phyloP scores from a whole-genome alignment of 1,139 yeast species.

The Tardiomyces blankii region DNA sequence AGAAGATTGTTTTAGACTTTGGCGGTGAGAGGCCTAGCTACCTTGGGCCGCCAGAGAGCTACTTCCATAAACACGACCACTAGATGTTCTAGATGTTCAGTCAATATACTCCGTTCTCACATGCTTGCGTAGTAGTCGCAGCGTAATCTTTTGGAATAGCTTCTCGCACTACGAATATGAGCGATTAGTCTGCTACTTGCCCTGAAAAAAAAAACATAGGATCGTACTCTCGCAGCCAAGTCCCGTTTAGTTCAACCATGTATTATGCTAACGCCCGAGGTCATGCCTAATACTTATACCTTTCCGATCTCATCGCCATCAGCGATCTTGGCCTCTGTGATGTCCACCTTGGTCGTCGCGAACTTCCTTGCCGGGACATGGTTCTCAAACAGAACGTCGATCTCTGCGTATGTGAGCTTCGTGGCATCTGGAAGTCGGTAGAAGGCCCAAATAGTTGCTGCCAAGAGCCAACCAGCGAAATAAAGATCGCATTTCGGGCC shows the following conservation, averaged over 20 bases:
- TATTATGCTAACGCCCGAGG: too few relatives aligned
- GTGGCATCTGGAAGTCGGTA: conserved; percentile 36
- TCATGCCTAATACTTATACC: too few relatives aligned
- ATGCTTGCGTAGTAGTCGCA: too few relatives aligned
- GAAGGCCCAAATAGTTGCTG: conserved; percentile 29
- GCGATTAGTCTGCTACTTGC: too few relatives aligned
- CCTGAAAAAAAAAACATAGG: too few relatives aligned
- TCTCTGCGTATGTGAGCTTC: conserved; percentile 30
- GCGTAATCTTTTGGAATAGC: too few relatives aligned
- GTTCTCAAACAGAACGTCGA: conserved; percentile 31
- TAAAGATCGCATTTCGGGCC: conserved; percentile 48
- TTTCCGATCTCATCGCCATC: background rate
- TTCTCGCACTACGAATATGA: too few relatives aligned
- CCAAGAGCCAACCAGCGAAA: conserved; percentile 34
- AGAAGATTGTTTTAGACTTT: conserved; percentile 12
- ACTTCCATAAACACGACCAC: too few relatives aligned
- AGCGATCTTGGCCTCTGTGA: background rate
- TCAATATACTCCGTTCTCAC: too few relatives aligned
- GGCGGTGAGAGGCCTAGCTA: conserved; percentile 12
- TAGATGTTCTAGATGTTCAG: too few relatives aligned
- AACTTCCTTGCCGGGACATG: background rate
- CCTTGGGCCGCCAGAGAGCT: conserved; percentile 5
- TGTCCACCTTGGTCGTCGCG: background rate
- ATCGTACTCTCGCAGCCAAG: too few relatives aligned
- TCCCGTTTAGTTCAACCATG: too few relatives aligned